A percentile compares a stretch with the other conserved stretches of the same genome.
Evolutionary conservation across 148 eudicot genomes (phyloP).

Genomic region (Suaeda aralocaspica): DNA sequence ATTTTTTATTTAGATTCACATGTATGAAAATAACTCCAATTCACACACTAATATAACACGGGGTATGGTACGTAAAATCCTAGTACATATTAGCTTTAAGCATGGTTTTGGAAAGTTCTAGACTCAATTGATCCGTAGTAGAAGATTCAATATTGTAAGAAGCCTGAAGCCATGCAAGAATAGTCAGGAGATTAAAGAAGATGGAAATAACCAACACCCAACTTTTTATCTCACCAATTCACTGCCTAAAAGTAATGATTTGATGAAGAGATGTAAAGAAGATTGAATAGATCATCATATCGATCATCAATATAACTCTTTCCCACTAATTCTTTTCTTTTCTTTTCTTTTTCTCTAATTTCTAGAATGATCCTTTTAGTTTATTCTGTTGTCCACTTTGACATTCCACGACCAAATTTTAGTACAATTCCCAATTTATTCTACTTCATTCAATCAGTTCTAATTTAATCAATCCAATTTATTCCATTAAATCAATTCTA

Average conservation of each 20-base stretch:
- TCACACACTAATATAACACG: too few relatives aligned
- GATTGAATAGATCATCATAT: not conserved
- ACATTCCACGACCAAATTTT: not conserved
- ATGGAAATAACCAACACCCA: not conserved
- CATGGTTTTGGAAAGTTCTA: conserved; percentile 1
- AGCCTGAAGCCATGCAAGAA: too few relatives aligned
- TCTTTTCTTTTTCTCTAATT: not conserved
- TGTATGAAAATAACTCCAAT: too few relatives aligned
- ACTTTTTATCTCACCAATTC: not conserved
- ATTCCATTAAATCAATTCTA: too few relatives aligned
- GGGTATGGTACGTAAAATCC: too few relatives aligned
- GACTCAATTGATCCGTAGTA: not conserved
- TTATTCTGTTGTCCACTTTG: conserved; percentile 12
- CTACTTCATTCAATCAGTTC: too few relatives aligned
- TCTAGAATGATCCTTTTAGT: conserved; percentile 1
- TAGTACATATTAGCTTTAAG: too few relatives aligned
- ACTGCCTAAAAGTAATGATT: conserved; percentile 1
- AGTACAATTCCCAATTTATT: too few relatives aligned
- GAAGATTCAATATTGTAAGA: too few relatives aligned
- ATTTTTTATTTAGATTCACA: too few relatives aligned
- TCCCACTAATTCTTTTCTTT: not conserved
- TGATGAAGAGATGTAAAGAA: not conserved
- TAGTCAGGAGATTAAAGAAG: not conserved
- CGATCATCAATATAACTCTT: not conserved
- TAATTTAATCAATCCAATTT: too few relatives aligned